Evolutionary conservation across 441 rosid genomes (phyloP), one percentile per base, ranked within the genome.

Genomic region (Brassica balearica): DNA sequence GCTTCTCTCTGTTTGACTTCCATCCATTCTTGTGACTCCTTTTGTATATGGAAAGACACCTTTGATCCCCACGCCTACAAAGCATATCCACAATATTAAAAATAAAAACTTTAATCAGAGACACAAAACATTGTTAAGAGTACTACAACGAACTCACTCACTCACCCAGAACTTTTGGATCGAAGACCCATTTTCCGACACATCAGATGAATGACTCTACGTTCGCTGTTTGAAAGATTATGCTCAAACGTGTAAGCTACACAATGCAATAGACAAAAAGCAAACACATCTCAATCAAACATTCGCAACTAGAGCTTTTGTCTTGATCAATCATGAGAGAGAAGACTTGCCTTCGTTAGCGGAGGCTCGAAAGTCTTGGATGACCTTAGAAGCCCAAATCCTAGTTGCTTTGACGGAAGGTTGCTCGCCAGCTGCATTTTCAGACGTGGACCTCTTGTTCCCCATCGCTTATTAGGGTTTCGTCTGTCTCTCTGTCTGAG

Each of bases 141-240:
- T 25, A 25, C 27, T 25, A 25, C 27, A 25, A 25, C 27, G 27
- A 25, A 25, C 27, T 60, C 51, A 87, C 11, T 41, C 3, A 12
- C 98, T 88, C 80, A 95, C 99, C 99, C 99, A 1, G 76, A 77
- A 80, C 98, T 95, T 83, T 88, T 90, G 62, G 99, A 95, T 68
- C 38, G 85, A 86, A 95, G 66, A 53, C 98, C 99, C 95, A 90
- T 84, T 86, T 90, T 91, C 83, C 81, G 81, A 86, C 92, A 87
- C 65, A 87, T 80, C 77, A 77, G 82, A 83, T 95, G 97, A 58
- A 93, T 95, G 14, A 89, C 77, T 51, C 90, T 96, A 7, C 99
- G 96, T 68, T 93, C 97, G 56, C 3, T 60, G 58, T 86, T 88
- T 22, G 95, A 84, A 41, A 93, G 83, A 79, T 76, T 75, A 64